These are phyloP conservation scores for Aspergillus incahuasiensis DNA, from an alignment of 495 filamentous ascomycete species.

Conservation along the genomic window DNA sequence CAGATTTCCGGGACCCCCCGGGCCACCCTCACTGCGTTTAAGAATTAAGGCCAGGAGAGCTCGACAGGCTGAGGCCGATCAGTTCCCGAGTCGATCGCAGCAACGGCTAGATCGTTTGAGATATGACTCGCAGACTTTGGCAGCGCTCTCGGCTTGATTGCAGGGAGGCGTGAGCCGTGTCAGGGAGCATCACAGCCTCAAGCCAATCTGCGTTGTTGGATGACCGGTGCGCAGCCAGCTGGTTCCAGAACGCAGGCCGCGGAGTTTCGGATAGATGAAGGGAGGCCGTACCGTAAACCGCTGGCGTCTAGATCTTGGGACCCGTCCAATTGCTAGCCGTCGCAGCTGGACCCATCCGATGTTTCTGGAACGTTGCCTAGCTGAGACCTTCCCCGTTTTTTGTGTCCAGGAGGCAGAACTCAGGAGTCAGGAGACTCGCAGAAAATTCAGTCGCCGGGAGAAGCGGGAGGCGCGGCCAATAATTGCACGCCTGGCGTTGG, in stretches of 20 bases:
- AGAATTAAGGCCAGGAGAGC: conserved; percentile 3
- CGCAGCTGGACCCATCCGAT: conserved; percentile 18
- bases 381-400: conserved; percentile 1
- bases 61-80: conserved; percentile 2
- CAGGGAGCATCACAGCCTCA: conserved; percentile 9
- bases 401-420: neutral
- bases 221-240: neutral
- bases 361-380: conserved; percentile 22
- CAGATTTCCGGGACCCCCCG: conserved; percentile 11
- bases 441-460: conserved; percentile 10
- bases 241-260: conserved; percentile 9
- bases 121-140: conserved; percentile 18
- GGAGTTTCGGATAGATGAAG: conserved; percentile 23
- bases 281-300: conserved; percentile 12
- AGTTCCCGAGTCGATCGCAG: conserved; percentile 7
- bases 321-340: conserved; percentile 11
- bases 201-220: neutral
- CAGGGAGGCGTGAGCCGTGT: conserved; percentile 13
- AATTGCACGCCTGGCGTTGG: neutral
- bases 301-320: conserved; percentile 22
- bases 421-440: neutral
- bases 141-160: conserved; percentile 11
- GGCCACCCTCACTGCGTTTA: neutral
- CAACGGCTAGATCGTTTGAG: conserved; percentile 14
- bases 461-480: conserved; percentile 8